These are phyloP conservation scores for Prunus yedoensis DNA, from an alignment of 331 rosid genomes.

Conservation along the genomic window DNA sequence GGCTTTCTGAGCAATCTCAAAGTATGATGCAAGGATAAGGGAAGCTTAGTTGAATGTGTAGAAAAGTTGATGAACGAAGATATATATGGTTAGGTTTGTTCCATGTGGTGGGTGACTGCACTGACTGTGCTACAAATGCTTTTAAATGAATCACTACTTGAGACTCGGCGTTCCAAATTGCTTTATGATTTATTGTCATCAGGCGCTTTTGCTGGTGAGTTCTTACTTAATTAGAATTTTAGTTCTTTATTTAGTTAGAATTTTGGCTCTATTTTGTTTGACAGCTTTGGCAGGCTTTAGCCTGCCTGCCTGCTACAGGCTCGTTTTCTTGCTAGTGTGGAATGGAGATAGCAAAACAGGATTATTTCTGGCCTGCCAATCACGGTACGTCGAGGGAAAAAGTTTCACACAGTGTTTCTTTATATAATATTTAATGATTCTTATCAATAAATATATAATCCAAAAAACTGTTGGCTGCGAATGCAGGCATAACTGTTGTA, in stretches of 20 bases:
- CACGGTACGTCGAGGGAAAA: background rate
- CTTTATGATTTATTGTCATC: background rate
- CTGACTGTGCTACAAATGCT: background rate
- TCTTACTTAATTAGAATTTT: too few species aligned
- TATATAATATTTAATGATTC: background rate
- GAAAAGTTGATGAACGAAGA: slow-evolving; percentile 22
- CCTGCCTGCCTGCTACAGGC: too few species aligned
- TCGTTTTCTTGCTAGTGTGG: too few species aligned
- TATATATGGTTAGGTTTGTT: slow-evolving; percentile 22
- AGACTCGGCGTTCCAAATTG: background rate
- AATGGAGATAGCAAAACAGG: too few species aligned
- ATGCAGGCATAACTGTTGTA: background rate
- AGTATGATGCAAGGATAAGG: slow-evolving; percentile 24
- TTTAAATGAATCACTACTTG: background rate
- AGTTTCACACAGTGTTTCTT: too few species aligned
- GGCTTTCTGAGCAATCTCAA: background rate
- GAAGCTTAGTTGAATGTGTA: slow-evolving; percentile 5
- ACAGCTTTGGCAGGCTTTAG: too few species aligned
- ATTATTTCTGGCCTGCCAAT: too few species aligned
- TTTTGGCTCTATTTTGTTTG: too few species aligned
- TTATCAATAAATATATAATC: background rate
- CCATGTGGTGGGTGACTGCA: slow-evolving; percentile 4
- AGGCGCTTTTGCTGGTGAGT: too few species aligned
- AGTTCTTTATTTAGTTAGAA: too few species aligned
- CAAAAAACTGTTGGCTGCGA: background rate